Evolutionary conservation across 1,139 yeast genomes (phyloP).

Genomic region (Barnettozyma hawaiiensis): DNA sequence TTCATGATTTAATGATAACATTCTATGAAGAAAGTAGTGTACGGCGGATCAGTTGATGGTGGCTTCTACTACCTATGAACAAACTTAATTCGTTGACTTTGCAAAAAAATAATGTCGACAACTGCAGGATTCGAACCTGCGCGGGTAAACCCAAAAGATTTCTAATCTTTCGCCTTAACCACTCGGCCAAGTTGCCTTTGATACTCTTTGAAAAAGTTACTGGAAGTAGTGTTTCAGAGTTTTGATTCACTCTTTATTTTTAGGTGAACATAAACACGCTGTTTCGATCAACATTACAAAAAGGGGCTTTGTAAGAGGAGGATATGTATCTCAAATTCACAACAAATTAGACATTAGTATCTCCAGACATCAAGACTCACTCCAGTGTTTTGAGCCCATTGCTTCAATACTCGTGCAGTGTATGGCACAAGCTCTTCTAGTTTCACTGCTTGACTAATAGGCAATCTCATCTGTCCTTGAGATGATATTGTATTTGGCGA

Average conservation of each 20-base stretch:
- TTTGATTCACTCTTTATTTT: no score
- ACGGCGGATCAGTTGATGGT: no score
- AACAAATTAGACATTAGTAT: background rate
- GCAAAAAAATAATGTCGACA: constrained; percentile 33
- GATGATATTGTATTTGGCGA: background rate
- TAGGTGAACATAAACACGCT: no score
- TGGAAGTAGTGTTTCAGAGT: no score
- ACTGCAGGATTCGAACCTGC: constrained; percentile 45
- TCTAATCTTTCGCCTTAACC: constrained; percentile 52
- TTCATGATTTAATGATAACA: background rate
- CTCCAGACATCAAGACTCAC: background rate
- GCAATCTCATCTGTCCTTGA: background rate
- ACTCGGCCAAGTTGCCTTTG: constrained; percentile 45
- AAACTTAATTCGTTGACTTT: no score
- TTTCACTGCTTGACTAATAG: background rate
- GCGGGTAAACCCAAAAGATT: constrained; percentile 47
- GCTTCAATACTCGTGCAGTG: background rate
- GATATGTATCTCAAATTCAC: background rate
- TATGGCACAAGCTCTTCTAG: background rate
- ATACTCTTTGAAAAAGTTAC: background rate
- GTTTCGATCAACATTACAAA: no score
- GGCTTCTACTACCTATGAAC: no score
- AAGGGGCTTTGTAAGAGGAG: background rate
- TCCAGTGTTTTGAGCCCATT: background rate
- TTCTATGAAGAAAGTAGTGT: no score